Base-by-base conservation (phyloP, 1,284 basidiomycete genomes). In the Marasmius sp. region DNA sequence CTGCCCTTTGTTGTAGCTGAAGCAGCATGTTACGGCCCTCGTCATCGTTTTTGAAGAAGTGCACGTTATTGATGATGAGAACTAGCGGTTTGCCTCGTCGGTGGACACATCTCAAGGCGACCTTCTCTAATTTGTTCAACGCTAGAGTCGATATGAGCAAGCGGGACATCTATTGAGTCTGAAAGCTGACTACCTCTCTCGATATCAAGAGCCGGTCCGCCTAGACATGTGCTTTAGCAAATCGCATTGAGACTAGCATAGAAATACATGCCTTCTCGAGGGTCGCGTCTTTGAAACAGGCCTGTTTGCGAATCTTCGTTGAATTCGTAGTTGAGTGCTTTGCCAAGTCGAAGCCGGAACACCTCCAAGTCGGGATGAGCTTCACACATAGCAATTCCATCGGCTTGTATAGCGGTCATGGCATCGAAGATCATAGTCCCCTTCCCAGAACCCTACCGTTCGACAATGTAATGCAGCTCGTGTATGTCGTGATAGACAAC, bases 81-180 rank as follows among this genome's bases (percentile, higher is more conserved):
- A 95, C 87, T 4, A 94, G 77, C 0, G 93, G 92, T 56, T 85
- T 82, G 0, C 86, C 82, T 5, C 81, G 82, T 66, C 79, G 76
- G 51, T 78, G 75, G 43, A 87, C 79, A 69, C 81, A 84, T 52
- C 81, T 77, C 56, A 96, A 78, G 0, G 93, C 93, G 22, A 95
- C 92, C 71, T 95, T 95, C 71, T 94, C 92, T 1, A 93, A 80
- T 70, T 95, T 95, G 71, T 90, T 92, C 75, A 94, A 72, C 0
- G 90, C 90, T 86, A 56, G 4, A 62, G 36, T 52, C 27, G 11
- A 18, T 52, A 39, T 37, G 49, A 36, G 57, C 51, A 22, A 58
- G 48, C 22, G 27, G 50, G 22, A 20, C 37, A 50, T 18, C 61
- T 56, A 65, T 5, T 53, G 43, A 11, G 14, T 6, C 6, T 36